Percentiles rank a stretch among this genome's conserved stretches.
phyloP scores from a whole-genome alignment of 2,329 filamentous ascomycete genomes.

The Pseudocercospora eumusae region DNA sequence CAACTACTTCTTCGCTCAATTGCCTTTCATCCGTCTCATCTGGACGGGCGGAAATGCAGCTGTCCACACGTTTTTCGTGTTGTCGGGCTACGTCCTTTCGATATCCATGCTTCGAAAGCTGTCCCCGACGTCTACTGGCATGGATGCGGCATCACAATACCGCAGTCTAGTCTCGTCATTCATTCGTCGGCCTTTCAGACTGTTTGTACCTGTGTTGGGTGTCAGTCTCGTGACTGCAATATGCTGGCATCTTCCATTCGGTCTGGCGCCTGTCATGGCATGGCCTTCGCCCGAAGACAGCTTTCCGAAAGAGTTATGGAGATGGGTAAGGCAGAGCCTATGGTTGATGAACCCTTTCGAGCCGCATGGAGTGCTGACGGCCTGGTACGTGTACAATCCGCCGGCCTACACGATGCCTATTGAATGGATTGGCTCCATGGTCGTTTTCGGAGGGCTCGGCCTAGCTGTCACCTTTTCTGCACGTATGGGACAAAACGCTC shows the following conservation, averaged over 20 bases:
- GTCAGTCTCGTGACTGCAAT: slow-evolving; percentile 24
- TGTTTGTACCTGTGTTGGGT: slow-evolving; percentile 26
- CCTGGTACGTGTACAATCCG: slow-evolving; percentile 28
- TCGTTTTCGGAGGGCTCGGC: slow-evolving; percentile 25
- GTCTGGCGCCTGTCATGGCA: slow-evolving; percentile 24
- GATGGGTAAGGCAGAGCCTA: slow-evolving; percentile 14
- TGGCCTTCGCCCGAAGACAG: slow-evolving; percentile 24
- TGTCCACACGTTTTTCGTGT: slow-evolving; percentile 54
- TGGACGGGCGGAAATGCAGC: slow-evolving; percentile 63
- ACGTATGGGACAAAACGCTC: slow-evolving; percentile 9
- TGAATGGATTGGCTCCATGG: slow-evolving; percentile 27
- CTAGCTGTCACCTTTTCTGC: slow-evolving; percentile 8
- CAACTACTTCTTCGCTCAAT: slow-evolving; percentile 49
- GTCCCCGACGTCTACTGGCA: background rate
- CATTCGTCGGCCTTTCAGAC: slow-evolving; percentile 24
- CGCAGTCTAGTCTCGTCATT: slow-evolving; percentile 16
- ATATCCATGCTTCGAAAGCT: slow-evolving; percentile 28
- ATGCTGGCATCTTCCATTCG: slow-evolving; percentile 25
- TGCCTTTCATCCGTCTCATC: slow-evolving; percentile 58
- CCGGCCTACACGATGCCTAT: slow-evolving; percentile 32
- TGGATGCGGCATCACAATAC: slow-evolving; percentile 14
- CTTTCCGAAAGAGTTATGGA: slow-evolving; percentile 18
- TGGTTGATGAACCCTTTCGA: slow-evolving; percentile 22
- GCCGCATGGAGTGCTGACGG: slow-evolving; percentile 21
- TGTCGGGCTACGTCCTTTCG: slow-evolving; percentile 53